A percentile compares a stretch with the other conserved stretches of the same genome.
These are phyloP conservation scores for Apiospora phragmitis DNA, from an alignment of 2,329 filamentous ascomycete genomes.

Conservation along the genomic window DNA sequence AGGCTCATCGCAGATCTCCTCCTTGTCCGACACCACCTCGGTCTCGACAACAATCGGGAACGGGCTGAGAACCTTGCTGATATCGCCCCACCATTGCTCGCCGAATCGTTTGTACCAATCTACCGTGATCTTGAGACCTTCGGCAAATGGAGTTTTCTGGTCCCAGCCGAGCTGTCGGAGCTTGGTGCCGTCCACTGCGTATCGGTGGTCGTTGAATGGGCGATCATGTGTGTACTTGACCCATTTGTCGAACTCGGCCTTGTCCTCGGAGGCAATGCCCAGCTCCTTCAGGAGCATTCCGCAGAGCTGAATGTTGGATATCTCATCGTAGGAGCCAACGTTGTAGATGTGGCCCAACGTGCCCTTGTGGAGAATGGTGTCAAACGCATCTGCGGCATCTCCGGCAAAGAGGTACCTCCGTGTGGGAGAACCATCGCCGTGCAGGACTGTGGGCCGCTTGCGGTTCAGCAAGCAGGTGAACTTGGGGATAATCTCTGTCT, in stretches of 20 bases:
- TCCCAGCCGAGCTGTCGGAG: conserved; percentile 68
- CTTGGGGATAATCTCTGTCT: conserved; percentile 77
- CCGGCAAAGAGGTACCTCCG: conserved; percentile 77
- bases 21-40: conserved; percentile 55
- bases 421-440: conserved; percentile 74
- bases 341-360: conserved; percentile 78
- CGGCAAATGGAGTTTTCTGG: conserved; percentile 64
- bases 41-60: conserved; percentile 62
- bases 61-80: conserved; percentile 66
- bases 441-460: conserved; percentile 66
- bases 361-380: conserved; percentile 80
- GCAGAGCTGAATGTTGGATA: conserved; percentile 73
- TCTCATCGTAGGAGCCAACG: conserved; percentile 74
- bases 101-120: conserved; percentile 70
- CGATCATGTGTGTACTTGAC: conserved; percentile 76
- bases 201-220: conserved; percentile 75
- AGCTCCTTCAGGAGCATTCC: conserved; percentile 64
- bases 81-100: conserved; percentile 72
- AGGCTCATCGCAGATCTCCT: conserved; percentile 36
- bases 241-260: conserved; percentile 60
- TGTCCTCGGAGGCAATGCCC: conserved; percentile 50
- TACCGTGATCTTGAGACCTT: conserved; percentile 64
- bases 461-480: conserved; percentile 73
- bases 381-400: conserved; percentile 79
- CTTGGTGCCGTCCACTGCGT: conserved; percentile 71